phyloP scores from a whole-genome alignment of 1,284 basidiomycete species.

The Meira nashicola region DNA sequence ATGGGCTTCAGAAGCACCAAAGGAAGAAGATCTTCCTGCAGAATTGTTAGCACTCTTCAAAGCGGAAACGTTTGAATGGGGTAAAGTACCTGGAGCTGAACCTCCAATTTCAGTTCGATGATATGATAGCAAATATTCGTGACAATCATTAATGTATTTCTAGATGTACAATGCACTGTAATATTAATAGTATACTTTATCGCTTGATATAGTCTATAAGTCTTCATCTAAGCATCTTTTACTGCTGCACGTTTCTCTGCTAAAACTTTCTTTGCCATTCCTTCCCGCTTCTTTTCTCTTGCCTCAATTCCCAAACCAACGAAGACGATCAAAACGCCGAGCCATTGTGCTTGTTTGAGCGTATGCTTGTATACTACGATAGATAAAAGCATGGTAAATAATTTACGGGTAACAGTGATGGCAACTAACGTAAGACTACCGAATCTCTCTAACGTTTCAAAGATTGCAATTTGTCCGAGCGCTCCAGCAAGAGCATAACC shows the following conservation, averaged over 20 bases:
- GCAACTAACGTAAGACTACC: constrained; percentile 72
- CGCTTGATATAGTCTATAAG: not conserved
- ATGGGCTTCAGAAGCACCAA: constrained; percentile 7
- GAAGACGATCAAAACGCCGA: constrained; percentile 83
- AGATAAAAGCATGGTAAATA: constrained; percentile 96
- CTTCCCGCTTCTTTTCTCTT: constrained; percentile 55
- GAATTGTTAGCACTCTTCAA: constrained; percentile 7
- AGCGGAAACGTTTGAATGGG: constrained; percentile 15
- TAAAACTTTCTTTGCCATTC: constrained; percentile 70
- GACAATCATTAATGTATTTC: not conserved
- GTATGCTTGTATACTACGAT: constrained; percentile 87
- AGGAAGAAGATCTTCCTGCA: constrained; percentile 4
- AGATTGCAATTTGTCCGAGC: constrained; percentile 93
- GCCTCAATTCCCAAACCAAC: constrained; percentile 90
- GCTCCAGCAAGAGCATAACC: constrained; percentile 88
- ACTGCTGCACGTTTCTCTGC: constrained; percentile 74
- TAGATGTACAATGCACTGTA: not conserved
- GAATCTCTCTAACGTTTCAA: constrained; percentile 93
- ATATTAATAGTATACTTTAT: not conserved
- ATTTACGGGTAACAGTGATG: constrained; percentile 70
- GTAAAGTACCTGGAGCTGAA: constrained; percentile 14
- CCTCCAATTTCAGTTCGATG: constrained; percentile 13
- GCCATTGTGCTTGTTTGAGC: constrained; percentile 80
- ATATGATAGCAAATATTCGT: not conserved
- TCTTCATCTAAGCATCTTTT: constrained; percentile 64